A percentile compares a stretch with the other conserved stretches of the same genome.
Conservation (phyloP, 805 yeast species). For the Saccharomycopsis sp. region DNA sequence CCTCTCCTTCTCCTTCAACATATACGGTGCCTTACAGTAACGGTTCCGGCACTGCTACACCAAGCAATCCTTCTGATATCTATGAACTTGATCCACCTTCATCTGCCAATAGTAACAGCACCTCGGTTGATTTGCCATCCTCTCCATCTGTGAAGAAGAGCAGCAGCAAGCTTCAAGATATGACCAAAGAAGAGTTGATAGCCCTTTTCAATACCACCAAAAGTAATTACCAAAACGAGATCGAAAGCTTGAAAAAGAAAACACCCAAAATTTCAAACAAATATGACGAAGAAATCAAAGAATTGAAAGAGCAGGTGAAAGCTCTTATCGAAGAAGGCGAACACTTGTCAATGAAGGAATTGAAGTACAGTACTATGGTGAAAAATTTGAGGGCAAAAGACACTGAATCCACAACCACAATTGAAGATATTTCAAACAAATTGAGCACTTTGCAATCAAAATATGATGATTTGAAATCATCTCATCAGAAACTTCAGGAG, state of each 20-base stretch:
- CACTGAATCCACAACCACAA: conserved; percentile 30
- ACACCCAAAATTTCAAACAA: conserved; percentile 14
- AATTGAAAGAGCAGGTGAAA: conserved; percentile 45
- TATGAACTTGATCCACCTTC: too few relatives aligned
- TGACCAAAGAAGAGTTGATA: conserved; percentile 1
- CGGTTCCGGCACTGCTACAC: too few relatives aligned
- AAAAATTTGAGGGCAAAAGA: conserved; percentile 49
- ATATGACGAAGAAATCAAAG: conserved; percentile 25
- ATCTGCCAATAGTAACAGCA: too few relatives aligned
- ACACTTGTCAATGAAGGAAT: conserved; percentile 59
- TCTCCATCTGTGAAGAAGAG: too few relatives aligned
- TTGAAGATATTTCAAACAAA: conserved; percentile 26
- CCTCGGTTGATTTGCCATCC: too few relatives aligned
- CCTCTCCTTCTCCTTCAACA: too few relatives aligned
- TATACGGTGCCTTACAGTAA: too few relatives aligned
- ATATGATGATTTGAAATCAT: conserved; percentile 30
- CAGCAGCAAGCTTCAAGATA: too few relatives aligned
- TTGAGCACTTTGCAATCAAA: conserved; percentile 31
- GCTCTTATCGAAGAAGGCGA: conserved; percentile 71
- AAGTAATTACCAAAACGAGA: background rate
- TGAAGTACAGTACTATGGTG: conserved; percentile 55
- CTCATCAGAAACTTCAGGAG: conserved; percentile 18
- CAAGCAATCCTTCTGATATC: too few relatives aligned
- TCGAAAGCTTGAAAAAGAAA: background rate
- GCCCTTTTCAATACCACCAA: background rate